Evolutionary conservation across 1,139 yeast genomes (phyloP).

Genomic region (Saccharomycopsis phalli): DNA sequence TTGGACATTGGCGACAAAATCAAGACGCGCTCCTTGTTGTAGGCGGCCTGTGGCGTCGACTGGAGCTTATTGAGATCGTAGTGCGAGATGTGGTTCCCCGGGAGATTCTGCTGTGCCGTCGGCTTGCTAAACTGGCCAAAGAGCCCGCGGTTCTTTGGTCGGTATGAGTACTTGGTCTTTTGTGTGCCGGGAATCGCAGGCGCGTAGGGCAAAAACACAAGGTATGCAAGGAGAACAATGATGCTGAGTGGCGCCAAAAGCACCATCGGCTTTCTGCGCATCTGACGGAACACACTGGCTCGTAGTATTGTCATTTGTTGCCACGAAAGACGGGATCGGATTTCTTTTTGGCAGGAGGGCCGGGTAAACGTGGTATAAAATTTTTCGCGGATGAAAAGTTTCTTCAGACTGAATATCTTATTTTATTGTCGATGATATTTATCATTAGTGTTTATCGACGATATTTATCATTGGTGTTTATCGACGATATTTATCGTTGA

Average conservation of each 20-base stretch:
- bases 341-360: background rate
- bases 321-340: background rate
- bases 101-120: constrained; percentile 40
- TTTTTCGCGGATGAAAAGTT: too few species aligned
- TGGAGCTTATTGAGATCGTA: constrained; percentile 73
- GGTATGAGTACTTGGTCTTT: constrained; percentile 41
- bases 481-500: too few species aligned
- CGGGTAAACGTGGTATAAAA: background rate
- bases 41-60: constrained; percentile 59
- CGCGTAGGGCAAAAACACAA: constrained; percentile 32
- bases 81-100: constrained; percentile 75
- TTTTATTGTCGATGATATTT: too few species aligned
- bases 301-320: constrained; percentile 23
- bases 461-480: too few species aligned
- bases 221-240: constrained; percentile 35
- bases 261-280: constrained; percentile 52
- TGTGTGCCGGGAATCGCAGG: constrained; percentile 13
- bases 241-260: constrained; percentile 39
- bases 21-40: constrained; percentile 72
- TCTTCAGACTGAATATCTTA: too few species aligned
- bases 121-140: constrained; percentile 27
- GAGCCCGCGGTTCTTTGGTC: constrained; percentile 40
- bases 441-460: too few species aligned
- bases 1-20: constrained; percentile 82
- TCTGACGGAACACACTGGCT: constrained; percentile 37